These are phyloP conservation scores for Roridomyces roridus DNA, from an alignment of 768 basidiomycete species.

Conservation along the genomic window DNA sequence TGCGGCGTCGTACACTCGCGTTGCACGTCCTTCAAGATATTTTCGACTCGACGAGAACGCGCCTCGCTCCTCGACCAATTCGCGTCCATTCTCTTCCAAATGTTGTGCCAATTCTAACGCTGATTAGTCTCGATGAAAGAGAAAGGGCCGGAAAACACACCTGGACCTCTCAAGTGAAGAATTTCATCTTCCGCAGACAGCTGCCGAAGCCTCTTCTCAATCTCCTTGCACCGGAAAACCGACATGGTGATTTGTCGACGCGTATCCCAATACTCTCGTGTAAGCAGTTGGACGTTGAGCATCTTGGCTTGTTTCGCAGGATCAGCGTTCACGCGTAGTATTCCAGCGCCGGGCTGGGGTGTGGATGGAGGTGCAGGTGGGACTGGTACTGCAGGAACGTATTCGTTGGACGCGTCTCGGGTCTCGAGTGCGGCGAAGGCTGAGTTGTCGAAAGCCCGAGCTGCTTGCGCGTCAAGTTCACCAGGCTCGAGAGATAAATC, in stretches of 20 bases:
- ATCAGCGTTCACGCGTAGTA: no score
- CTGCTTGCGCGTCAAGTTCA: no score
- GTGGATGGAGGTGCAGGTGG: no score
- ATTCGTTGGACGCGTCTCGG: no score
- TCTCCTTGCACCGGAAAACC: background rate
- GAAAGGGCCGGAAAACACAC: background rate
- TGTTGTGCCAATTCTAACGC: constrained; percentile 1
- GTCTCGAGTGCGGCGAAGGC: no score
- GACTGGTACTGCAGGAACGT: no score
- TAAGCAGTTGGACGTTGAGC: constrained; percentile 1
- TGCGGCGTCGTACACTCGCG: constrained; percentile 9
- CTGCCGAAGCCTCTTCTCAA: constrained; percentile 5
- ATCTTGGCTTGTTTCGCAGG: background rate
- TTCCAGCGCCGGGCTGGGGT: no score
- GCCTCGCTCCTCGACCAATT: constrained; percentile 4
- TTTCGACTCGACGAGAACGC: background rate
- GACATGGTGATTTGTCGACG: constrained; percentile 4
- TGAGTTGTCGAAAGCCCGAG: no score
- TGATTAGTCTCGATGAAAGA: no score
- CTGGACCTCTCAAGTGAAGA: constrained; percentile 6
- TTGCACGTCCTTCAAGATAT: constrained; percentile 5
- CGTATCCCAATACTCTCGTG: constrained; percentile 16
- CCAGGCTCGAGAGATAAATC: no score
- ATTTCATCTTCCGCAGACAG: background rate
- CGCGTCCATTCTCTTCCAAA: background rate